Evolutionary conservation across 768 basidiomycete genomes (phyloP), one percentile per base, ranked within the genome.

Genomic region (Tylopilus cervinicoccineus): DNA sequence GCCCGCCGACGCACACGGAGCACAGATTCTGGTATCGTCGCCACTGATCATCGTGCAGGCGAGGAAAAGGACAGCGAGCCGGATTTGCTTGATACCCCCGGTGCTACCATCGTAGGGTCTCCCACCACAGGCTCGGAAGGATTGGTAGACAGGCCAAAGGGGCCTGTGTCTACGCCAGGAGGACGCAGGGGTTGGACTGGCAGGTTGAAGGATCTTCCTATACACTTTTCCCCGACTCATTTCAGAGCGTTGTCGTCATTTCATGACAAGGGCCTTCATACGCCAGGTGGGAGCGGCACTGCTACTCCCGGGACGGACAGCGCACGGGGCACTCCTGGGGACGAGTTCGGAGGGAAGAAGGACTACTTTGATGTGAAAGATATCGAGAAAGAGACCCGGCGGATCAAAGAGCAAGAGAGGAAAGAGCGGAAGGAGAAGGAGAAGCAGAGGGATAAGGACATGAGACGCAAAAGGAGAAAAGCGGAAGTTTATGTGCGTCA

Each of bases 401-500:
- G 54, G 11, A 46, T 43, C 22, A 48, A 49, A 42, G 60, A 62
- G 17, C 57, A 50, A 9, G 58, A 56, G 47, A 62, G 59, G 40
- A 67, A 61, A 52, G 66, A 66, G 43, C 69, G 64, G 54, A 70
- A 71, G 61, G 73, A 73, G 63, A 64, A 50, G 47, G 59, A 67
- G 51, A 57, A 53, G 17, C 33, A 23, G 19, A 58, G 38, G 46
- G 62, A 70, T 39, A 71, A 73, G 55, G 58, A 69, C 50, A 72
- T 64, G 50, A 75, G 71, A 59, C 66, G 72, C 46, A 83, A 83
- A 63, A 73, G 84, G 60, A 83, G 78, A 71, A 83, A 83, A 65
- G 81, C 84, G 5, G 83, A 90, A 66, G 77, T 90, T 48, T 91
- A 80, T 63, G 88, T 89, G 60, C 58, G 82, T 70, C 44, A 16